Percentiles rank a stretch among this genome's conserved stretches.
phyloP scores from a whole-genome alignment of 306 rosid species.

The Lathyrus tuberosus region DNA sequence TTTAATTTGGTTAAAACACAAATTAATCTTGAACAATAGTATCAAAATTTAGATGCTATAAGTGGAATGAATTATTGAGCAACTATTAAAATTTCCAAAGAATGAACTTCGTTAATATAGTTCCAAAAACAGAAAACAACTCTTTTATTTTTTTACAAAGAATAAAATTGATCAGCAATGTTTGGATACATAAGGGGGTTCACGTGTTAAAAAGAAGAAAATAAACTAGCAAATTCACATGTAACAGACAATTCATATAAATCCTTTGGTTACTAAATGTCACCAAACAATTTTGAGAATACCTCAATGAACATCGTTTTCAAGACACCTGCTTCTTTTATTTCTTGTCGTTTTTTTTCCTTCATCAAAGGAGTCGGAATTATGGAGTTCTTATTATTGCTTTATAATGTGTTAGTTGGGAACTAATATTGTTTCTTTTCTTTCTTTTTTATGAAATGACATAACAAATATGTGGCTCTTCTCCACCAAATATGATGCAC shows the following conservation, averaged over 20 bases:
- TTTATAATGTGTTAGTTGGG: not conserved
- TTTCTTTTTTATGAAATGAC: not conserved
- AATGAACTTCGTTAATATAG: not conserved
- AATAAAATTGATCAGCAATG: too few relatives aligned
- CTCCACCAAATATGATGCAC: not conserved
- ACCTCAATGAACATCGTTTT: not conserved
- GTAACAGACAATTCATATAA: not conserved
- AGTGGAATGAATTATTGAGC: not conserved
- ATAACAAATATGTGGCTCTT: not conserved
- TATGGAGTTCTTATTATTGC: not conserved
- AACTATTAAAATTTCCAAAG: not conserved
- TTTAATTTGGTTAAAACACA: not conserved
- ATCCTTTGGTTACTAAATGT: not conserved
- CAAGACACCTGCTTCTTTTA: not conserved
- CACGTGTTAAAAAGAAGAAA: not conserved
- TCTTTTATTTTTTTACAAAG: too few relatives aligned
- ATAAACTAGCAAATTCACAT: not conserved
- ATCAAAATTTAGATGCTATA: not conserved
- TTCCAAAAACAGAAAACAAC: constrained; percentile 1
- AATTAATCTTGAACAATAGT: too few relatives aligned
- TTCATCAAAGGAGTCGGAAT: not conserved
- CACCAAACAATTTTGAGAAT: not conserved
- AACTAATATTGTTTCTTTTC: not conserved
- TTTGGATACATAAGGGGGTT: not conserved
- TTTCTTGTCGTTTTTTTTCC: not conserved